These are phyloP conservation scores for Suhomyces wounanorum DNA, from an alignment of 1,139 yeast genomes.

Conservation along the genomic window DNA sequence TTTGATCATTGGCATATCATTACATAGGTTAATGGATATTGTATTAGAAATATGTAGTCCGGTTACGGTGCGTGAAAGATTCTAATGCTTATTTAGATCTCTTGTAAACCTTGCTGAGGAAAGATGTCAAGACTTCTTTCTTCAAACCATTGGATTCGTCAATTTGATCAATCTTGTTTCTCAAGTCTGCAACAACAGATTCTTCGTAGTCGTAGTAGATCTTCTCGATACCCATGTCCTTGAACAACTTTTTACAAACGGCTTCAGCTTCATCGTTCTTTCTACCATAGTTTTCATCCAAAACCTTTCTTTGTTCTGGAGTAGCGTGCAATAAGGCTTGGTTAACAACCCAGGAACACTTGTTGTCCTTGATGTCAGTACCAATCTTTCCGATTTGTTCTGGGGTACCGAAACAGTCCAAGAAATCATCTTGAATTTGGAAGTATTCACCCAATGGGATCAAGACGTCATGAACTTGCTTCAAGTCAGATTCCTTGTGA, in stretches of 20 bases:
- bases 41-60: conserved; percentile 2
- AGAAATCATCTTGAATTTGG: conserved; percentile 97
- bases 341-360: conserved; percentile 97
- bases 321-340: conserved; percentile 81
- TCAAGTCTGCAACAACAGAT: conserved; percentile 63
- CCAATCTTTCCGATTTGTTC: conserved; percentile 98
- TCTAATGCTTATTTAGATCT: conserved; percentile 64
- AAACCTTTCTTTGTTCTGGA: conserved; percentile 76
- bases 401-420: conserved; percentile 97
- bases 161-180: conserved; percentile 59
- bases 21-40: conserved; percentile 4
- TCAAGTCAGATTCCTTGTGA: conserved; percentile 66
- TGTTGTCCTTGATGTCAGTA: conserved; percentile 97
- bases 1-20: conserved; percentile 4
- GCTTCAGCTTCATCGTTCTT: conserved; percentile 73
- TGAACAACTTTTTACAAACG: conserved; percentile 71
- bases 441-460: conserved; percentile 97
- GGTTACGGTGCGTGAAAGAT: neutral
- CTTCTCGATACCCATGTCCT: conserved; percentile 69
- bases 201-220: conserved; percentile 85
- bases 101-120: conserved; percentile 90
- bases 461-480: conserved; percentile 85
- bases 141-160: conserved; percentile 95
- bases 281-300: conserved; percentile 89
- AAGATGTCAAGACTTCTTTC: conserved; percentile 76